These are phyloP conservation scores for Roridomyces roridus DNA, from an alignment of 768 basidiomycete genomes.

Conservation along the genomic window DNA sequence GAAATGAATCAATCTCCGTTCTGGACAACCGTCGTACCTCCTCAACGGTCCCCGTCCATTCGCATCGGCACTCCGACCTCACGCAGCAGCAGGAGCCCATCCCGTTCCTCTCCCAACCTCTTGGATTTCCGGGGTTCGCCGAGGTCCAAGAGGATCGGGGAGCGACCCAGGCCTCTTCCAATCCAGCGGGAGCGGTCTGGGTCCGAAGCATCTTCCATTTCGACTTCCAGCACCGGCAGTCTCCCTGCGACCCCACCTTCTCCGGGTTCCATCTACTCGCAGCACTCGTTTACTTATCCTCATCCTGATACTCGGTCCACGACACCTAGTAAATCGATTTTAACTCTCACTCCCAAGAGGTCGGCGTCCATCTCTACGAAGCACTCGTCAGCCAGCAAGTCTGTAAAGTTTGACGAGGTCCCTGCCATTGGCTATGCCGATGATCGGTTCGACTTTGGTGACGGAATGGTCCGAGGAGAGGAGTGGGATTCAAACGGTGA, in stretches of 20 bases:
- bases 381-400: slow-evolving; percentile 47
- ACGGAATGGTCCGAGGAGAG: slow-evolving; percentile 24
- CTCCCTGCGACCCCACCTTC: slow-evolving; percentile 29
- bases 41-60: slow-evolving; percentile 18
- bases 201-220: slow-evolving; percentile 21
- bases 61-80: slow-evolving; percentile 15
- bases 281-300: slow-evolving; percentile 23
- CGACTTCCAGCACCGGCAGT: slow-evolving; percentile 23
- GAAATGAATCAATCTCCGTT: slow-evolving; percentile 27
- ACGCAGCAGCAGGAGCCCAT: slow-evolving; percentile 16
- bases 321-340: slow-evolving; percentile 55
- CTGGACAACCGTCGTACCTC: slow-evolving; percentile 21
- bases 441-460: slow-evolving; percentile 35
- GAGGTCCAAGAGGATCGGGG: not conserved
- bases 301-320: slow-evolving; percentile 23
- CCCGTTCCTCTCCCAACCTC: slow-evolving; percentile 25
- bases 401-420: slow-evolving; percentile 74
- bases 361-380: slow-evolving; percentile 55
- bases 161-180: slow-evolving; percentile 6
- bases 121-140: slow-evolving; percentile 20
- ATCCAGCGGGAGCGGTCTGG: slow-evolving; percentile 25
- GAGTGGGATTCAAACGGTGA: slow-evolving; percentile 16
- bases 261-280: slow-evolving; percentile 30
- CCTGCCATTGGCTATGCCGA: slow-evolving; percentile 63
- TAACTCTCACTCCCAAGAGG: slow-evolving; percentile 48